Base-by-base conservation (phyloP, 495 filamentous ascomycete genomes). In the Glonium stellatum region DNA sequence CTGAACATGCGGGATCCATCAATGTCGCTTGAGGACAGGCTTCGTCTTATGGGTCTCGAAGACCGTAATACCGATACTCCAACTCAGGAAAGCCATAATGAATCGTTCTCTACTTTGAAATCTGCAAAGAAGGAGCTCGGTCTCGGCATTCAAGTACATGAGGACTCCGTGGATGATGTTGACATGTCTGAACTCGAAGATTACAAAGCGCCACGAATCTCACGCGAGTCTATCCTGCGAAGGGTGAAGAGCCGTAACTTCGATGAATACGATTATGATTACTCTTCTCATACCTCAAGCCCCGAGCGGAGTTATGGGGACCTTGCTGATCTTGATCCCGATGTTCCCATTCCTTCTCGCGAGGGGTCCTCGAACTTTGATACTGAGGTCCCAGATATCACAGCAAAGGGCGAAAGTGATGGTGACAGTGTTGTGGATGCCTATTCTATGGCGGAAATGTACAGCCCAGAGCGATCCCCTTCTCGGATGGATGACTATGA, bases 211-310 rank as follows among this genome's bases (percentile, higher is more conserved):
- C 88, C 88, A 13, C 86, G 85, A 27, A 92, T 96, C 67, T 97
- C 93, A 36, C 82, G 93, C 21, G 93, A 97, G 68, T 95, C 91
- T 0, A 97, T 97, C 58, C 74, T 96, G 51, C 84, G 90, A 15
- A 90, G 90, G 58, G 85, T 97, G 22, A 90, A 92, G 65, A 86
- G 67, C 65, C 75, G 72, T 59, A 68, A 70, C 55, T 71, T 87
- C 44, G 82, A 85, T 52, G 81, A 84, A 51, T 70, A 64, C 18
- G 65, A 65, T 25, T 68, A 65, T 27, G 64, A 64, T 49, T 51
- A 25, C 48, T 51, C 48, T 31, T 42, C 54, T n/a, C 61, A 50
- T n/a, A 60, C 62, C 42, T 76, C 80, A 22, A 75, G 77, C 56
- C 76, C 76, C 18, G 81, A 83, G 47, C 77, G 73, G 2, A 65